These are phyloP conservation scores for Fraxinus angustifolia DNA, from an alignment of 305 asterid species.

Conservation along the genomic window DNA sequence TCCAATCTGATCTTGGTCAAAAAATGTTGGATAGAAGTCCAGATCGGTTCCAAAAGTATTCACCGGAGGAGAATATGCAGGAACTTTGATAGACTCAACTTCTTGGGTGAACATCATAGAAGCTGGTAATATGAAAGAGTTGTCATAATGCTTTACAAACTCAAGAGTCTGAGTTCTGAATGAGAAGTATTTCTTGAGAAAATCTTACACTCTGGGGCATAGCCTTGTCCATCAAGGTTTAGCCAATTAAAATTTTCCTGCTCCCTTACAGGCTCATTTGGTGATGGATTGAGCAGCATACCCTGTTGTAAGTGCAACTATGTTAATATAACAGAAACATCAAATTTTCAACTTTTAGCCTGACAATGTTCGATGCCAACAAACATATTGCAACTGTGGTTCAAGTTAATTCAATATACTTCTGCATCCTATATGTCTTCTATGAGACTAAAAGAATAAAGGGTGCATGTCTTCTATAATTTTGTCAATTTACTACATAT, in stretches of 20 bases:
- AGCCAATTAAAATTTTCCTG: constrained; percentile 26
- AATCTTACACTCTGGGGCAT: constrained; percentile 46
- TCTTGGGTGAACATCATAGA: constrained; percentile 36
- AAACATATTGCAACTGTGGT: not conserved
- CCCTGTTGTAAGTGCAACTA: constrained; percentile 25
- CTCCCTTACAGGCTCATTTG: constrained; percentile 19
- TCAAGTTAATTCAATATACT: not conserved
- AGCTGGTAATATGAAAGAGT: constrained; percentile 39
- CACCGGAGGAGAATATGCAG: constrained; percentile 33
- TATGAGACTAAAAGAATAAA: not conserved
- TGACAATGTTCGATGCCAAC: not conserved
- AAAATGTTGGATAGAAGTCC: constrained; percentile 39
- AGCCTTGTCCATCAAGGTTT: constrained; percentile 28
- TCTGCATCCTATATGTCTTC: not conserved
- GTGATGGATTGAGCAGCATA: constrained; percentile 21
- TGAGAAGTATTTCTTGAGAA: constrained; percentile 1
- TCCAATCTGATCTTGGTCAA: constrained; percentile 54
- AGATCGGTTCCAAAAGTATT: constrained; percentile 36
- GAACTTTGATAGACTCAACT: constrained; percentile 35
- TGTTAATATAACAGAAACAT: not conserved
- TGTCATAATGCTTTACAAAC: constrained; percentile 21
- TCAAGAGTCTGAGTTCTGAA: constrained; percentile 10
- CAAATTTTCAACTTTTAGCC: not conserved
- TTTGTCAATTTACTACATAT: not conserved
- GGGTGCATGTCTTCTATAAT: not conserved